These are phyloP conservation scores for Chlorella ohadii DNA, from an alignment of 139 green algal species.

Conservation along the genomic window DNA sequence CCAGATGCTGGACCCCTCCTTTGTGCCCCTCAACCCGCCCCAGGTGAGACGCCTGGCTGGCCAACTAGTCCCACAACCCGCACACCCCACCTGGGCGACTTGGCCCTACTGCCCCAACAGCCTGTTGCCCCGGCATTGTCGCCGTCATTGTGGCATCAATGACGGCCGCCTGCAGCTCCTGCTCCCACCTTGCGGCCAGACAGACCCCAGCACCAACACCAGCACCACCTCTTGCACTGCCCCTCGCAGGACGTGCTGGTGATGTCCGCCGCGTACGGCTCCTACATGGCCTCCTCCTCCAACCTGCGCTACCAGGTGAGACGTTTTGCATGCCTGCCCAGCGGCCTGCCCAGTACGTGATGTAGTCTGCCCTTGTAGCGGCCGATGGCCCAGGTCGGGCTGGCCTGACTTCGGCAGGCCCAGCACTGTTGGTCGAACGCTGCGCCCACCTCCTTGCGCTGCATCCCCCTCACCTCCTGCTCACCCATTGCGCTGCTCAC, in stretches of 20 bases:
- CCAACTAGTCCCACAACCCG: no score
- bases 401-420: no score
- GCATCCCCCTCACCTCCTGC: neutral
- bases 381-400: no score
- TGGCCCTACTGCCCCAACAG: no score
- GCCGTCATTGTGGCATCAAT: no score
- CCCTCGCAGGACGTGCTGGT: slow-evolving; percentile 77
- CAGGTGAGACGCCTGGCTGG: slow-evolving; percentile 12
- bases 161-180: no score
- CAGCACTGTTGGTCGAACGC: no score
- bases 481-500: neutral
- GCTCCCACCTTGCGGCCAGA: no score
- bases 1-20: slow-evolving; percentile 76
- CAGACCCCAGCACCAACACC: no score
- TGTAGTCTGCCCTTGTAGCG: neutral
- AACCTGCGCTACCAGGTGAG: slow-evolving; percentile 83
- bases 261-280: slow-evolving; percentile 87
- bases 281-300: slow-evolving; percentile 93
- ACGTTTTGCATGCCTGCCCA: neutral
- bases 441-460: neutral
- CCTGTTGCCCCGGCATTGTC: no score
- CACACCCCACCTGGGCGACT: no score
- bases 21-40: slow-evolving; percentile 68
- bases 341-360: neutral
- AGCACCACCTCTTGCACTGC: neutral